Conservation (phyloP, 768 basidiomycete genomes). For the Tylopilus sp. region DNA sequence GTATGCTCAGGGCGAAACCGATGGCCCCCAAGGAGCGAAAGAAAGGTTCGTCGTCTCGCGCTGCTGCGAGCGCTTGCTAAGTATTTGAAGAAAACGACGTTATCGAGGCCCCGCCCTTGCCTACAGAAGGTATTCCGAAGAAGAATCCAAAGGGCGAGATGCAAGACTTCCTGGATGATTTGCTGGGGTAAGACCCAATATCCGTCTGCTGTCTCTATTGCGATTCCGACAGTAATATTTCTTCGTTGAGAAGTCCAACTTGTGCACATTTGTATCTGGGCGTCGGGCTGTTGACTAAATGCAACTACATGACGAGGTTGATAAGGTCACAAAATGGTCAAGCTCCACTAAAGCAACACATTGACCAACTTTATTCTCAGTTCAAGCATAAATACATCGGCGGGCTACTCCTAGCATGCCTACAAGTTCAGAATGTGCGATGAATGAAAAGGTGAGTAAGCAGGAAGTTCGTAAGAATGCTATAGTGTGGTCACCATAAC, state of each 20-base stretch:
- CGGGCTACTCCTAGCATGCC: no score
- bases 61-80: conserved; percentile 1
- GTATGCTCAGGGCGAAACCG: conserved; percentile 41
- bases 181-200: conserved; percentile 38
- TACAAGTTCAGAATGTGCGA: conserved; percentile 4
- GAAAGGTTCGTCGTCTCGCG: conserved; percentile 30
- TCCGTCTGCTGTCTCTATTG: background rate
- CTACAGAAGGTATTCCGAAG: conserved; percentile 32
- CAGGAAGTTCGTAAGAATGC: background rate
- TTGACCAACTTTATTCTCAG: conserved; percentile 1
- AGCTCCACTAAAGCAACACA: background rate
- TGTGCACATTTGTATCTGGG: background rate
- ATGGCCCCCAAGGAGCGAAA: conserved; percentile 34
- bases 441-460: conserved; percentile 1
- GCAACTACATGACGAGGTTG: background rate
- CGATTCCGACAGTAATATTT: background rate
- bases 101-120: conserved; percentile 54
- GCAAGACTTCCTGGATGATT: conserved; percentile 71
- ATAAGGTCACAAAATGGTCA: background rate
- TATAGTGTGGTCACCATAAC: conserved; percentile 6
- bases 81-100: conserved; percentile 28
- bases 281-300: background rate
- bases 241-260: background rate
- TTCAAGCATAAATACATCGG: conserved; percentile 7
- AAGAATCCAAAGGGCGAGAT: conserved; percentile 52